Evolutionary conservation across 441 rosid species (phyloP), one percentile per base, ranked within the genome.

Genomic region (Erysimum pusillum): DNA sequence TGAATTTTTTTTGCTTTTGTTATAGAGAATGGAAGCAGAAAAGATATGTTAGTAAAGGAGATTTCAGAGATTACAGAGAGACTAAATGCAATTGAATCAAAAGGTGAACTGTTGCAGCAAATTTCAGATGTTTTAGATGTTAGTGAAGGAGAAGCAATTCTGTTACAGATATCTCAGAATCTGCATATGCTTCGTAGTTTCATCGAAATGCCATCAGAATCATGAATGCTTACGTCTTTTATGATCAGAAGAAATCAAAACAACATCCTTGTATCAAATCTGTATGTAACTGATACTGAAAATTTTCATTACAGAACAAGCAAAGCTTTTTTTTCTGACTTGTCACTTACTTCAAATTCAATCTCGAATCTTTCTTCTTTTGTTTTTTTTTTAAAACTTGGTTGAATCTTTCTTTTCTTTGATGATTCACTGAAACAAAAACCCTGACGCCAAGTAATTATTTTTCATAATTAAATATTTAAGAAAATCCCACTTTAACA

Each of bases 141-240:
- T 54, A 75, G 82, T 63, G 84, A 76, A 63, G 76, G 79, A 56
- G 81, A 69, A 71, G 83, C 81, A 74, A 80, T 83, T 42, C 77
- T 83, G 62, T 73, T 82, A 65, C 84, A 85, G 70, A 80, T 81
- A 56, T 78, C 82, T 38, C 86, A 82, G 41, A 80, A 84, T 81
- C 83, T 82, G 34, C 83, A 82, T 45, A 82, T 81, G 80, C 83
- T 89, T 80, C 82, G 82, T 56, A 79, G 82, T 64, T 71, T 74
- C 60, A 62, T 85, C 36, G 76, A 80, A 59, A 56, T 52, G 72
- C 81, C 87, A 54, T 70, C 73, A 63, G 80, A 81, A 56, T 83
- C 86, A 54, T 83, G 42, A 82, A 7, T 68, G 14, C 61, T 69
- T 34, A 15, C 28, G 46, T 71, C 25, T 64, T 63, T 39, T 67